These are phyloP conservation scores for Jatropha curcas DNA, from an alignment of 345 rosid genomes.

Conservation along the genomic window DNA sequence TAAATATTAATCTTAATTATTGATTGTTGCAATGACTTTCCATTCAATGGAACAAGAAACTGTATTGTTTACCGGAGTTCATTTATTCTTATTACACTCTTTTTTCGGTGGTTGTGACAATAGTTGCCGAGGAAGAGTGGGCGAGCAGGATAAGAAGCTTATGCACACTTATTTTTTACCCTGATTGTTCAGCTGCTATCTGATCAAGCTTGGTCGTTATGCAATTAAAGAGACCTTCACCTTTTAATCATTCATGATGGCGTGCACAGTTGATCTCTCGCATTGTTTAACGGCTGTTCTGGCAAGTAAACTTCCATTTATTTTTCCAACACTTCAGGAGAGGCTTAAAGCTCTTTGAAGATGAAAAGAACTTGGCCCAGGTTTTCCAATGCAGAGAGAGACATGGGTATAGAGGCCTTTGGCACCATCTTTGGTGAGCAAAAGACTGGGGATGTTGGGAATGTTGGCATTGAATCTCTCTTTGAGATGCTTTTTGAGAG, in stretches of 20 bases:
- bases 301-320: conserved; percentile 13
- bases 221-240: conserved; percentile 10
- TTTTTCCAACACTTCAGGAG: conserved; percentile 58
- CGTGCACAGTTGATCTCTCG: conserved; percentile 9
- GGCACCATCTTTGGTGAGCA: conserved; percentile 98
- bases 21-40: conserved; percentile 1
- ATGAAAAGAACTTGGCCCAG: conserved; percentile 93
- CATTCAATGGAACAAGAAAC: not conserved
- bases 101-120: conserved; percentile 18
- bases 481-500: conserved; percentile 98
- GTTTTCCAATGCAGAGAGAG: conserved; percentile 96
- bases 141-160: conserved; percentile 96
- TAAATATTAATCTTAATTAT: not conserved
- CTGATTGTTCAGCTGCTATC: conserved; percentile 76
- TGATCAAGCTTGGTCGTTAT: conserved; percentile 70
- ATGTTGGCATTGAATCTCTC: conserved; percentile 91
- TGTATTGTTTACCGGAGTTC: conserved; percentile 1
- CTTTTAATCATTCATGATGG: conserved; percentile 6
- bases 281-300: not conserved
- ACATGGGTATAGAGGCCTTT: conserved; percentile 97
- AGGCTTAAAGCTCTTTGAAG: conserved; percentile 92
- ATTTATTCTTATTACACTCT: conserved; percentile 9
- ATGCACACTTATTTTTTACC: conserved; percentile 94
- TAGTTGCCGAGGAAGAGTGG: conserved; percentile 99
- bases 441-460: conserved; percentile 97